A percentile compares a stretch with the other conserved stretches of the same genome.
phyloP scores from a whole-genome alignment of 768 basidiomycete species.

The Russula virescens region DNA sequence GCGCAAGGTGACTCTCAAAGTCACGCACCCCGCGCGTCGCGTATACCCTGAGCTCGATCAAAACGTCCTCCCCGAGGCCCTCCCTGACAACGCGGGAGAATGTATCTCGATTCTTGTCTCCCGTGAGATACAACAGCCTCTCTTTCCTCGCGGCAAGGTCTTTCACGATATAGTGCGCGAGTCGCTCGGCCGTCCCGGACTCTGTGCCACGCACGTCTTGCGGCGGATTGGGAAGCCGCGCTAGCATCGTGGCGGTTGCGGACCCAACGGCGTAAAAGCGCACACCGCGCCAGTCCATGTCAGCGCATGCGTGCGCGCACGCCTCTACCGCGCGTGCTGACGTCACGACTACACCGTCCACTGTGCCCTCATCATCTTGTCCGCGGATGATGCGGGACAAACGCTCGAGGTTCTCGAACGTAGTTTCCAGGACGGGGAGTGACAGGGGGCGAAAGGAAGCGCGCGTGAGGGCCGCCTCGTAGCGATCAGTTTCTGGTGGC shows the following conservation, averaged over 20 bases:
- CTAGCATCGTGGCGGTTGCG: conserved; percentile 45
- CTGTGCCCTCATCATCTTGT: conserved; percentile 16
- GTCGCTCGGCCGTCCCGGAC: conserved; percentile 61
- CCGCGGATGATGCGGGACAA: conserved; percentile 41
- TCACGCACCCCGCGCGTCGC: conserved; percentile 52
- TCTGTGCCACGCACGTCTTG: conserved; percentile 41
- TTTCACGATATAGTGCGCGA: conserved; percentile 56
- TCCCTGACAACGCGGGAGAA: conserved; percentile 46
- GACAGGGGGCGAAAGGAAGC: conserved; percentile 50
- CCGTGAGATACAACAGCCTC: conserved; percentile 68
- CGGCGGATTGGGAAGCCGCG: conserved; percentile 29
- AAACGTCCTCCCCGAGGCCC: conserved; percentile 34
- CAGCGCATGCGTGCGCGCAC: conserved; percentile 36
- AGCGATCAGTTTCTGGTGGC: conserved; percentile 45
- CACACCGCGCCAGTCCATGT: conserved; percentile 43
- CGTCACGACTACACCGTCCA: conserved; percentile 68
- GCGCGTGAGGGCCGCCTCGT: conserved; percentile 45
- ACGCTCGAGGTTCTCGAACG: conserved; percentile 41
- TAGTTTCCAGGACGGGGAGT: conserved; percentile 70
- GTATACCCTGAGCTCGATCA: conserved; percentile 62
- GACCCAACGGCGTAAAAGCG: conserved; percentile 81
- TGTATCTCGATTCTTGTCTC: conserved; percentile 81
- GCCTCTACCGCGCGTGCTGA: conserved; percentile 75
- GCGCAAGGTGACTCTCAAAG: conserved; percentile 43
- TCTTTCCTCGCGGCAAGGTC: conserved; percentile 30